These are phyloP conservation scores for Nakazawaea sp. DNA, from an alignment of 805 yeast species.

Conservation along the genomic window DNA sequence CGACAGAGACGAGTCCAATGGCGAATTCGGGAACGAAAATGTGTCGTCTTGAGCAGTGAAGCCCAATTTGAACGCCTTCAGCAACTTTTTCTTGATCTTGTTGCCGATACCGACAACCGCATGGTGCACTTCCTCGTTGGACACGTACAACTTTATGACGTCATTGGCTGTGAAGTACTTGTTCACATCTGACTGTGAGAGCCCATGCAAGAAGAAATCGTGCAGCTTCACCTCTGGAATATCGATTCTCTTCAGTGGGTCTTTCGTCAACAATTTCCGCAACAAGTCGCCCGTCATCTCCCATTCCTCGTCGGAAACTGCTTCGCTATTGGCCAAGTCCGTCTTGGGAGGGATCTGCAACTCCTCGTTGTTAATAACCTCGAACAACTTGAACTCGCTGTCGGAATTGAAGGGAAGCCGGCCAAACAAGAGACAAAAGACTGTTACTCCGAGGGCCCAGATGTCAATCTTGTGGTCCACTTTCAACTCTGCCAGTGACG, in stretches of 20 bases:
- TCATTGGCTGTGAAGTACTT: conserved; percentile 16
- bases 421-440: conserved; percentile 85
- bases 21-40: background rate
- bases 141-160: conserved; percentile 42
- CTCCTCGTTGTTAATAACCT: conserved; percentile 62
- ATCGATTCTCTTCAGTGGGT: conserved; percentile 61
- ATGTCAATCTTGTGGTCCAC: conserved; percentile 84
- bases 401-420: conserved; percentile 83
- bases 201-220: conserved; percentile 44
- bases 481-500: conserved; percentile 28
- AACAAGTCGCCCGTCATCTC: conserved; percentile 54
- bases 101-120: conserved; percentile 83
- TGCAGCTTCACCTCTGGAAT: conserved; percentile 70
- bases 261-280: conserved; percentile 53
- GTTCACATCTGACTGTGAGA: conserved; percentile 19
- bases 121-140: conserved; percentile 61
- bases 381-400: conserved; percentile 79
- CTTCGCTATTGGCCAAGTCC: conserved; percentile 1
- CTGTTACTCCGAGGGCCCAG: conserved; percentile 96
- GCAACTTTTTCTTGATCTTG: conserved; percentile 45
- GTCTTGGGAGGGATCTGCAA: conserved; percentile 46
- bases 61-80: conserved; percentile 27
- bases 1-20: conserved; percentile 2
- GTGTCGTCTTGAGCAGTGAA: background rate
- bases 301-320: conserved; percentile 18